These are phyloP conservation scores for Oryza officinalis DNA, from an alignment of 176 grass and related monocot genomes.

Conservation along the genomic window DNA sequence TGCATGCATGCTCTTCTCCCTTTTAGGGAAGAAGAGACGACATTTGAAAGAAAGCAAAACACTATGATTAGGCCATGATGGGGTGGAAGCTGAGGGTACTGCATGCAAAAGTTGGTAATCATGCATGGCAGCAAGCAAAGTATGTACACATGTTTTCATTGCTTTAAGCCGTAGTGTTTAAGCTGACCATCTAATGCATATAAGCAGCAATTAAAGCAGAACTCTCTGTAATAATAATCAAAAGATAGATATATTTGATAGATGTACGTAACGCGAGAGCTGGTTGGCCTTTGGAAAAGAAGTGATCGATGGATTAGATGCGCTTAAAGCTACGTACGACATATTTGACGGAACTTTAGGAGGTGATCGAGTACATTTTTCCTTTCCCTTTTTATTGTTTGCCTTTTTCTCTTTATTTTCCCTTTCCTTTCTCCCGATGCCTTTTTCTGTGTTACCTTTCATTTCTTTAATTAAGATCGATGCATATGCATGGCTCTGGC, in stretches of 20 bases:
- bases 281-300: neutral
- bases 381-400: neutral
- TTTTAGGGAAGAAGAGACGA: neutral
- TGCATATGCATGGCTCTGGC: neutral
- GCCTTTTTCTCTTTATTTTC: neutral
- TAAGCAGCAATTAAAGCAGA: neutral
- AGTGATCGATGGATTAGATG: neutral
- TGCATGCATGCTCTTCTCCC: neutral
- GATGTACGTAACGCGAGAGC: neutral
- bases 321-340: neutral
- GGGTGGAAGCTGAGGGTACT: conserved; percentile 31
- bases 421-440: neutral
- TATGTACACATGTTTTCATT: neutral
- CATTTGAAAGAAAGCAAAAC: neutral
- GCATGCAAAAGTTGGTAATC: conserved; percentile 48
- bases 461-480: neutral
- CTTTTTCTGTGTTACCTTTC: neutral
- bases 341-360: neutral
- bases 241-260: neutral
- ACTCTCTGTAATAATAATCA: neutral
- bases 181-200: neutral
- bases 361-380: neutral
- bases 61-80: conserved; percentile 54
- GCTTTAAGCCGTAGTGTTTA: conserved; percentile 23
- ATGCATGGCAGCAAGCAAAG: conserved; percentile 42